phyloP scores from a whole-genome alignment of 1,139 yeast genomes.

The Sugiyamaella castrensis region DNA sequence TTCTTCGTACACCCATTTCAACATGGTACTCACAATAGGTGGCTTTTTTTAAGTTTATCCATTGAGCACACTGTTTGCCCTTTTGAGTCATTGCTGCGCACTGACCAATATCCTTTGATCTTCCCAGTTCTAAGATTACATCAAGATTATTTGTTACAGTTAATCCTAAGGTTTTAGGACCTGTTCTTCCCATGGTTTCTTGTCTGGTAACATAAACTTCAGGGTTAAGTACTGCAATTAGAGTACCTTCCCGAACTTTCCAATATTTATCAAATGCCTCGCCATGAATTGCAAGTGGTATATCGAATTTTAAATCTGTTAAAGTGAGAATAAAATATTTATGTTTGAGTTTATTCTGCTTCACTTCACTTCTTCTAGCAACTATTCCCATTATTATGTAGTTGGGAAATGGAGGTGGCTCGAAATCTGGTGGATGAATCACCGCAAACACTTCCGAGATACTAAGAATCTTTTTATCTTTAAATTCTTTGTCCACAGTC shows the following conservation, averaged over 20 bases:
- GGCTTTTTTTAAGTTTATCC: conserved; percentile 53
- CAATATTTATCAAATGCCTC: conserved; percentile 66
- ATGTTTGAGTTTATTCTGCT: conserved; percentile 41
- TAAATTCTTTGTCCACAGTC: conserved; percentile 18
- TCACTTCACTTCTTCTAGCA: conserved; percentile 54
- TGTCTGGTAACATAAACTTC: conserved; percentile 44
- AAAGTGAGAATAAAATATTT: conserved; percentile 62
- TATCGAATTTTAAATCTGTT: conserved; percentile 61
- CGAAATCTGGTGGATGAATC: conserved; percentile 63
- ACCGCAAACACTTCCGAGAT: conserved; percentile 39
- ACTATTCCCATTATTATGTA: conserved; percentile 75
- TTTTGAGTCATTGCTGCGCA: conserved; percentile 54
- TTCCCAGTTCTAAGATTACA: conserved; percentile 68
- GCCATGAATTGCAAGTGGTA: conserved; percentile 65
- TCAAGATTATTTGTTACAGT: conserved; percentile 51
- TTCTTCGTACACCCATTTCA: conserved; percentile 50
- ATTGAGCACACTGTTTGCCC: conserved; percentile 54
- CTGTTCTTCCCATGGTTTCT: conserved; percentile 10
- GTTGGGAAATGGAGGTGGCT: conserved; percentile 67
- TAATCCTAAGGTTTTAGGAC: conserved; percentile 54
- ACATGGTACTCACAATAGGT: conserved; percentile 70
- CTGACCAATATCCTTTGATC: conserved; percentile 62
- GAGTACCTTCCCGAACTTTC: conserved; percentile 70
- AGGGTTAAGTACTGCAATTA: conserved; percentile 76
- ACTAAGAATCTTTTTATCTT: conserved; percentile 22